These are phyloP conservation scores for Papiliotrema nemorosa DNA, from an alignment of 1,284 basidiomycete genomes.

Conservation along the genomic window DNA sequence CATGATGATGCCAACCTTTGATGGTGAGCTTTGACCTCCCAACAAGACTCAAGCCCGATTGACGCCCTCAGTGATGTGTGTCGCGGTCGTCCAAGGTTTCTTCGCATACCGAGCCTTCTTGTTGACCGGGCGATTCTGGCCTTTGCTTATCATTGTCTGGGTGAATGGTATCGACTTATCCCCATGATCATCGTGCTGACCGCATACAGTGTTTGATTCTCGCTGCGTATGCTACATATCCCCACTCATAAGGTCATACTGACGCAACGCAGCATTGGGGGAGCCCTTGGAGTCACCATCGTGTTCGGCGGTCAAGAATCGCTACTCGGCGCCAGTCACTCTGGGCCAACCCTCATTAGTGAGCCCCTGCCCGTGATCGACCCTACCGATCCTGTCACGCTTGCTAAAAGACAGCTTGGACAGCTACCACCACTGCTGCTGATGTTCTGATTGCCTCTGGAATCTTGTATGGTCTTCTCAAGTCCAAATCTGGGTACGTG, in stretches of 20 bases:
- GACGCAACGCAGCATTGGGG: constrained; percentile 12
- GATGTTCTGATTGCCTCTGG: constrained; percentile 28
- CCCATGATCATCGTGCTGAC: background rate
- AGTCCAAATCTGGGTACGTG: constrained; percentile 23
- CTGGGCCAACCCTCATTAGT: constrained; percentile 21
- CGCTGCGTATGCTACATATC: constrained; percentile 9
- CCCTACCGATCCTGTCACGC: background rate
- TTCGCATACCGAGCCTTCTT: constrained; percentile 34
- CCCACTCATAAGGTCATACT: background rate
- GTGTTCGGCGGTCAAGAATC: constrained; percentile 18
- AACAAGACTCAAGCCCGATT: background rate
- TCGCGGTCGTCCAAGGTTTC: constrained; percentile 27
- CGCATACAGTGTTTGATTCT: constrained; percentile 6
- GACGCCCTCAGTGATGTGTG: constrained; percentile 2
- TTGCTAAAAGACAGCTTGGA: constrained; percentile 15
- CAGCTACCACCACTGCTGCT: constrained; percentile 17
- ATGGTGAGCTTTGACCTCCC: constrained; percentile 10
- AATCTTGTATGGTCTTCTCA: constrained; percentile 24
- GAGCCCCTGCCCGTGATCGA: background rate
- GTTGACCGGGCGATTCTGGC: constrained; percentile 23
- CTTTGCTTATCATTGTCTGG: constrained; percentile 14
- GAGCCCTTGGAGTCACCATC: constrained; percentile 21
- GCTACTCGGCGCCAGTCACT: constrained; percentile 19
- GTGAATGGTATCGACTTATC: constrained; percentile 12
- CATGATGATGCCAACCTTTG: constrained; percentile 21